These are phyloP conservation scores for Aureobasidium melanogenum DNA, from an alignment of 2,329 filamentous ascomycete species.

Conservation along the genomic window DNA sequence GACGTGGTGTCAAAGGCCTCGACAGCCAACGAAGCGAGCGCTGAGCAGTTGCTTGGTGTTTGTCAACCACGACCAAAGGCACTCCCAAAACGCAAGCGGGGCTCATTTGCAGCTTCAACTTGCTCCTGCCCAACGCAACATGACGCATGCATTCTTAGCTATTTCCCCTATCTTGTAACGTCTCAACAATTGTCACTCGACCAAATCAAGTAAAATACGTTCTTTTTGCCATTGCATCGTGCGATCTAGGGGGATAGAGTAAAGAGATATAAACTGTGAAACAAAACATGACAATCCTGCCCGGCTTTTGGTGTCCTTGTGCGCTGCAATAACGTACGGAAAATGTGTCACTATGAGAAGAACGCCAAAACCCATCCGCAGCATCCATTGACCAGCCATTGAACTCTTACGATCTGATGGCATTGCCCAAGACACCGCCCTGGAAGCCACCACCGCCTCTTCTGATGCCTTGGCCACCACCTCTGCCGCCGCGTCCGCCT, in stretches of 20 bases:
- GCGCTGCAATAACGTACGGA: conserved; percentile 3
- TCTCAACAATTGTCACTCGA: not conserved
- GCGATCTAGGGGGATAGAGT: not conserved
- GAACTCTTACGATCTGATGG: conserved; percentile 37
- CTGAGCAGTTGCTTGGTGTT: not conserved
- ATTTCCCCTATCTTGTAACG: too few species aligned
- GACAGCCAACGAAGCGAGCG: not conserved
- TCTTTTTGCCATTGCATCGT: conserved; percentile 12
- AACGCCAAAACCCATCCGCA: conserved; percentile 8
- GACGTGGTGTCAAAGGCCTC: not conserved
- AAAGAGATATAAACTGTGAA: conserved; percentile 2
- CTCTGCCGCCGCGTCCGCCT: conserved; percentile 53
- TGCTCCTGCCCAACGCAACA: not conserved
- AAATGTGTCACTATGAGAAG: conserved; percentile 6
- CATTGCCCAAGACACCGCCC: conserved; percentile 63
- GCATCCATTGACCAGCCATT: not conserved
- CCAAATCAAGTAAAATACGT: not conserved
- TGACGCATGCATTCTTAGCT: not conserved
- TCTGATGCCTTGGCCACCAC: conserved; percentile 53
- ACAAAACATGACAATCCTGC: conserved; percentile 3
- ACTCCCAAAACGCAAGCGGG: not conserved
- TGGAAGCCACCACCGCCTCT: conserved; percentile 77
- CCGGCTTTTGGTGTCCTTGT: conserved; percentile 3
- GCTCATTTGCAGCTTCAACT: not conserved
- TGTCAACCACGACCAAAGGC: not conserved